Base-by-base conservation (phyloP, 768 basidiomycete genomes). In the Psilocybe cubensis region DNA sequence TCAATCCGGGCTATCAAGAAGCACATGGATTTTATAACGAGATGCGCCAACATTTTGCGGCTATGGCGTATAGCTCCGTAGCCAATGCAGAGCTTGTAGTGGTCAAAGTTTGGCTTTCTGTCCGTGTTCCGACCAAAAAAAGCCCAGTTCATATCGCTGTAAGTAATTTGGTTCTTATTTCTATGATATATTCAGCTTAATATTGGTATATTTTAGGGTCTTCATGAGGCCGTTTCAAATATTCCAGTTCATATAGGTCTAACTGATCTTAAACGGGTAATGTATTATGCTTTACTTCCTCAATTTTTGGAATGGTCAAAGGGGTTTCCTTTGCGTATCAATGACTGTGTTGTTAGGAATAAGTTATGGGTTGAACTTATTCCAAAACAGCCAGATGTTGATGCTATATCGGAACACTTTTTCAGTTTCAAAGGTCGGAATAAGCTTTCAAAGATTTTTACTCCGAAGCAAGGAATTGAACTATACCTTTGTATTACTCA, bases 231-330 rank as follows among this genome's bases (percentile, higher is more conserved):
- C 4, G 57, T 69, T 1, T 52, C 59, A 7, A 52, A 69, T 42
- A 61, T 70, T 40, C 65, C 66, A 1, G 65, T 62, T 29, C 67
- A 68, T 41, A 68, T 71, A 21, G 66, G 67, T 11, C 59, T 58
- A 8, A 20, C 11, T 1, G 63, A 59, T 1, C 57, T 70, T 11
- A 68, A 69, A 35, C 11, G 4, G 1, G 46, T 63, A 9, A 50
- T 59, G 8, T 70, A 61, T 42, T 23, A 59, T 12, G 50, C 54
- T 6, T 9, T 69, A 1, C 38, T 63, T 17, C 63, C 63, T 0
- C 25, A 23, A n/a, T 67, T 59, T 60, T 50, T 56, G 4, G 35
- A 23, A 40, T 66, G 52, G 51, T 66, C 63, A 3, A 41, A 57
- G 8, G 18, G 18, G 3, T 60, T 56, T 23, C 49, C 59, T 17